phyloP scores from a whole-genome alignment of 139 green algal genomes.

The Coelastrella sp. region DNA sequence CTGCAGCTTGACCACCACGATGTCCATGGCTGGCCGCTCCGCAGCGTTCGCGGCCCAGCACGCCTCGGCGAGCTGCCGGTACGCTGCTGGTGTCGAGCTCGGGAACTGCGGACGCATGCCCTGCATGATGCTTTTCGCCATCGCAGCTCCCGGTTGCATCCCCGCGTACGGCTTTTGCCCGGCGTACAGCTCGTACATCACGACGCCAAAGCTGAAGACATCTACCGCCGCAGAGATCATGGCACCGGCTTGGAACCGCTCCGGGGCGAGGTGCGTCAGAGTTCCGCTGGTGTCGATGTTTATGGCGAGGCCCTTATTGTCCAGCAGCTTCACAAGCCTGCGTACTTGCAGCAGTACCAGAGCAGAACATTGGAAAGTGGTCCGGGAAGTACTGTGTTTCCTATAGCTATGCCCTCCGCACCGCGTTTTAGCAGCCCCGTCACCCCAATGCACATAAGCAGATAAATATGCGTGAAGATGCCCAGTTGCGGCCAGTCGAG shows the following conservation, averaged over 20 bases:
- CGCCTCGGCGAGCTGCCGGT: neutral
- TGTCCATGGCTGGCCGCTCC: neutral
- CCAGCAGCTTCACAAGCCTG: constrained; percentile 27
- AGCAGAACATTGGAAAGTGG: neutral
- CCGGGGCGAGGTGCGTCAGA: constrained; percentile 30
- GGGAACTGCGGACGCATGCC: constrained; percentile 13
- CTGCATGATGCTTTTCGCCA: neutral
- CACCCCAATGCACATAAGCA: too few species aligned
- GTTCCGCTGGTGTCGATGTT: constrained; percentile 21
- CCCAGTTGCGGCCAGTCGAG: too few species aligned
- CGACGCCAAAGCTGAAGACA: constrained; percentile 30
- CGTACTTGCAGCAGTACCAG: neutral
- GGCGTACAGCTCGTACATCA: constrained; percentile 43
- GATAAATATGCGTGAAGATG: too few species aligned
- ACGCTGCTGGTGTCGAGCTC: neutral
- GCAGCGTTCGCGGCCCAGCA: neutral
- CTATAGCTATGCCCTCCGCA: too few species aligned
- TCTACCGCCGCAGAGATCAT: constrained; percentile 11
- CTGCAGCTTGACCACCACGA: neutral
- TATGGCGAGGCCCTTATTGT: neutral
- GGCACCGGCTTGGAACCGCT: constrained; percentile 13
- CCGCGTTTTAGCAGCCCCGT: too few species aligned
- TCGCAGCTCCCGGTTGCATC: neutral
- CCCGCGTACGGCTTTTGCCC: constrained; percentile 13
- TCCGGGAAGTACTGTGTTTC: neutral